Percentiles rank a stretch among this genome's conserved stretches.
Conservation (phyloP, 2,329 filamentous ascomycete genomes). For the Fusarium pseudograminearum region DNA sequence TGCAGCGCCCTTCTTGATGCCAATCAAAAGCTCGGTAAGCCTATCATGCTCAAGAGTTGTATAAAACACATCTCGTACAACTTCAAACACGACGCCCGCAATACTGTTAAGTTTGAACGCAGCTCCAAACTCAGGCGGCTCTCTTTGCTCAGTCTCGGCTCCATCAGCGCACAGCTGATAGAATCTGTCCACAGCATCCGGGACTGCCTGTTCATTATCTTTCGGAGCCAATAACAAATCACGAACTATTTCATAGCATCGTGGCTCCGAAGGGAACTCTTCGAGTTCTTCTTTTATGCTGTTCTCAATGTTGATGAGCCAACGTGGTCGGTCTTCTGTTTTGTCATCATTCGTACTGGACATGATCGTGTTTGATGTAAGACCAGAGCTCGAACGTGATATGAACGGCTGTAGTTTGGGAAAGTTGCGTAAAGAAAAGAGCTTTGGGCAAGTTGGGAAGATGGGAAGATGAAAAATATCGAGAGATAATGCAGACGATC, state of each 20-base stretch:
- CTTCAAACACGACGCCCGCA: background rate
- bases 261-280: background rate
- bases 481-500: no score
- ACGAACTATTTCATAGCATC: background rate
- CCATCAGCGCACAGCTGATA: background rate
- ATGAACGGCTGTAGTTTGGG: no score
- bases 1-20: background rate
- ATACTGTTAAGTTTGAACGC: background rate
- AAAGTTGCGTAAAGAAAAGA: no score
- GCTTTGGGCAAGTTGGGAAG: no score
- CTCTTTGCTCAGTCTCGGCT: background rate
- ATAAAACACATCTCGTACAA: background rate
- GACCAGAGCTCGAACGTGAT: no score
- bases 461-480: rapidly evolving
- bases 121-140: background rate
- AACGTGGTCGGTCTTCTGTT: background rate
- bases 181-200: background rate
- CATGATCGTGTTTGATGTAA: no score
- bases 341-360: background rate
- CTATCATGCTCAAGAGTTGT: background rate
- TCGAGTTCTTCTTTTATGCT: background rate
- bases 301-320: background rate
- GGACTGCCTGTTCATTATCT: background rate
- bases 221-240: background rate
- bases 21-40: rapidly evolving